These are phyloP conservation scores for Suillus americanus DNA, from an alignment of 768 basidiomycete genomes.

Conservation along the genomic window DNA sequence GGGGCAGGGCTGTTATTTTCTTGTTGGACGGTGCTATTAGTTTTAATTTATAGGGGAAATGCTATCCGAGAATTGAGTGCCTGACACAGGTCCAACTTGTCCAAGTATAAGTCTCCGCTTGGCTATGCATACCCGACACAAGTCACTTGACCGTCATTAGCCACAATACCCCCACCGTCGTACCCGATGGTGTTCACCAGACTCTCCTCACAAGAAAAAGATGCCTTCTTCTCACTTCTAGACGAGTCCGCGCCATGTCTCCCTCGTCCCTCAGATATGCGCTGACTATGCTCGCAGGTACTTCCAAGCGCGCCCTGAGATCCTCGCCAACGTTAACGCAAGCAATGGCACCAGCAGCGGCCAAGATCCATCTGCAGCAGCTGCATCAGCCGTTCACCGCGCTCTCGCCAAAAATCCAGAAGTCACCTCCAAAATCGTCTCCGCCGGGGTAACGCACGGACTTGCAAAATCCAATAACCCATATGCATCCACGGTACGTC, in stretches of 20 bases:
- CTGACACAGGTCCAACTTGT: background rate
- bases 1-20: background rate
- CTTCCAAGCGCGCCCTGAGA: slow-evolving; percentile 70
- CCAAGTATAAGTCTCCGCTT: background rate
- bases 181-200: slow-evolving; percentile 70
- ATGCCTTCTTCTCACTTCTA: slow-evolving; percentile 77
- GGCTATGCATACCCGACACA: background rate
- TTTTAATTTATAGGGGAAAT: background rate
- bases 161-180: background rate
- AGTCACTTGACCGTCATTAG: background rate
- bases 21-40: background rate
- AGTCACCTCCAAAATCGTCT: slow-evolving; percentile 38
- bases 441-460: slow-evolving; percentile 41
- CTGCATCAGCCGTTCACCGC: slow-evolving; percentile 44
- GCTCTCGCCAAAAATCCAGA: slow-evolving; percentile 45
- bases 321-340: slow-evolving; percentile 36
- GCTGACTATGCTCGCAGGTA: slow-evolving; percentile 44
- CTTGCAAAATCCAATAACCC: slow-evolving; percentile 35
- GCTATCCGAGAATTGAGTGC: background rate
- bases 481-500: slow-evolving; percentile 36
- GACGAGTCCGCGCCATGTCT: slow-evolving; percentile 57
- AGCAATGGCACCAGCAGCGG: slow-evolving; percentile 1
- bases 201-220: slow-evolving; percentile 66
- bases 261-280: background rate
- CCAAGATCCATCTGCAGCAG: slow-evolving; percentile 21